Percentiles rank a stretch among this genome's conserved stretches.
These are phyloP conservation scores for Lyophyllum decastes DNA, from an alignment of 768 basidiomycete genomes.

Conservation along the genomic window DNA sequence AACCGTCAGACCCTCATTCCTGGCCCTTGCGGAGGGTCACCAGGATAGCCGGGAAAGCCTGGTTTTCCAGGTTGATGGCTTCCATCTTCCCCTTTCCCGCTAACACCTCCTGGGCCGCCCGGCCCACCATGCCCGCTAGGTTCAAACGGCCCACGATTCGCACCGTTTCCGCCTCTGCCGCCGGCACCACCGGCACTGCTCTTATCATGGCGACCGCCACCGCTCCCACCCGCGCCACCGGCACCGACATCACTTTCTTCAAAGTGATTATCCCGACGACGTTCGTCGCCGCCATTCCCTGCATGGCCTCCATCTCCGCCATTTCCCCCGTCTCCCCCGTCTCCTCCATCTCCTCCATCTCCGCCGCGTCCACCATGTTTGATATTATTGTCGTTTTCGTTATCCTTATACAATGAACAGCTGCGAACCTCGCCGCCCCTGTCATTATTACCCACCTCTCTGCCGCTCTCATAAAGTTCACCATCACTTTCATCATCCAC, in stretches of 20 bases:
- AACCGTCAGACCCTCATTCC: neutral
- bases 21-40: slow-evolving; percentile 3
- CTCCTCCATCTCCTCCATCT: neutral
- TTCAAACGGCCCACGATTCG: neutral
- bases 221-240: neutral
- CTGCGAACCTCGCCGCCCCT: too few species aligned
- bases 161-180: slow-evolving; percentile 10
- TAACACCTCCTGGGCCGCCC: slow-evolving; percentile 11
- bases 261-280: neutral
- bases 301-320: neutral
- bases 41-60: slow-evolving; percentile 11
- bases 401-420: too few species aligned
- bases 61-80: slow-evolving; percentile 12
- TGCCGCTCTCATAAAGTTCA: too few species aligned
- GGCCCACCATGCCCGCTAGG: slow-evolving; percentile 9
- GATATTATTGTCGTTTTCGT: too few species aligned
- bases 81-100: neutral
- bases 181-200: slow-evolving; percentile 7
- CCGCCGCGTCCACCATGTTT: too few species aligned
- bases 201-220: neutral
- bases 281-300: neutral
- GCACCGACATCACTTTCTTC: neutral
- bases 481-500: too few species aligned
- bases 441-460: too few species aligned
- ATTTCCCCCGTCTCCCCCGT: neutral